Evolutionary conservation across 306 rosid species (phyloP).

Genomic region (Geum urbanum): DNA sequence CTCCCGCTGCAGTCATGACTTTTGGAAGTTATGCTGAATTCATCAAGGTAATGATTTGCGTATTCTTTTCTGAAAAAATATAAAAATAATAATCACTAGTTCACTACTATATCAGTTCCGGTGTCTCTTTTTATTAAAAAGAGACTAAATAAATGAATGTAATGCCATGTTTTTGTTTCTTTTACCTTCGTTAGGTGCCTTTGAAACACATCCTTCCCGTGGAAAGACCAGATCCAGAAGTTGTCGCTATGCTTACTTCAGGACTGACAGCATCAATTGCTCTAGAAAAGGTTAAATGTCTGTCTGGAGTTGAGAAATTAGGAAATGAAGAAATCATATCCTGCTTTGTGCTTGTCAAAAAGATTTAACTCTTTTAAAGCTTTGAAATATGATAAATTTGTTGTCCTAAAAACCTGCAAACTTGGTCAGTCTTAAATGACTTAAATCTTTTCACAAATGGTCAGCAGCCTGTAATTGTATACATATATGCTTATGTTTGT

Average conservation of each 20-base stretch:
- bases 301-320: not conserved
- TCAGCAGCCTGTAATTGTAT: not conserved
- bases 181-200: conserved; percentile 46
- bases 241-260: conserved; percentile 95
- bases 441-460: not conserved
- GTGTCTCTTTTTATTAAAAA: not conserved
- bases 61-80: not conserved
- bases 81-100: too few species aligned
- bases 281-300: conserved; percentile 61
- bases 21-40: conserved; percentile 75
- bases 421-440: not conserved
- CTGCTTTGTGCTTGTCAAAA: not conserved
- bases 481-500: not conserved
- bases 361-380: not conserved
- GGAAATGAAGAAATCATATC: not conserved
- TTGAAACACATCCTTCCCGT: conserved; percentile 83
- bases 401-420: not conserved
- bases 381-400: not conserved
- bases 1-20: conserved; percentile 89
- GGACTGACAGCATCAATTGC: conserved; percentile 95
- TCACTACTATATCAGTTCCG: not conserved
- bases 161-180: conserved; percentile 19
- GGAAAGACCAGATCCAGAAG: conserved; percentile 96
- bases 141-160: not conserved
- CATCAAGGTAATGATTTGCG: conserved; percentile 31